Evolutionary conservation across 1,284 basidiomycete genomes (phyloP), one percentile per base, ranked within the genome.

Genomic region (Leccinum fuscescens): DNA sequence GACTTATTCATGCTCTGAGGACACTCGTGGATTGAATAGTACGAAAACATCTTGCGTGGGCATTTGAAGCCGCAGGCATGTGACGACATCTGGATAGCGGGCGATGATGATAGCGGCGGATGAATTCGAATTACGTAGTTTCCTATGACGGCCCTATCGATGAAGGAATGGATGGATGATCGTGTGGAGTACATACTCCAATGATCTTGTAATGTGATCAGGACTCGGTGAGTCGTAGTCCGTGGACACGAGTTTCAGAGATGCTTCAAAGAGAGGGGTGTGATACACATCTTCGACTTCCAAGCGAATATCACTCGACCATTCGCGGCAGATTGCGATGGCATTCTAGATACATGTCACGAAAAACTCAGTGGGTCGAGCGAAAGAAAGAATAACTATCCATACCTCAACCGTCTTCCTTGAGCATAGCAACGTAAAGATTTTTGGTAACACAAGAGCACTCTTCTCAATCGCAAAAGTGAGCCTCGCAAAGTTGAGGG

Each of bases 11-110:
- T 83, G 78, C 27, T 76, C 75, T 1, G 80, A 75, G n/a, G 80
- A 76, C 24, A 78, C 75, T 65, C 86, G 85, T 2, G 84, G 85
- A 68, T 86, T 84, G 65, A 88, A 88, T 35, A 87, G 72, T 35
- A 82, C 76, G 66, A 83, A 87, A n/a, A 84, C 62, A 35, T 73
- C 69, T 49, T 65, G 69, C 5, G 62, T 58, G 4, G 70, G 58
- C 6, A 72, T 67, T 8, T 71, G 71, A 37, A 88, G 72, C 56
- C 80, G 82, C 59, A 88, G 64, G 64, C 83, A 82, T 20, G 77
- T 71, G 55, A 89, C 62, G 49, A 85, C 84, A 65, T 87, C 82
- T 2, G 86, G 86, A 48, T 83, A 81, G 15, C 85, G 82, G 1
- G 84, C 85, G 61, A 89, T 80, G 55, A 88, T 71, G n/a, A 77